A percentile compares a stretch with the other conserved stretches of the same genome.
Conservation (phyloP, 2,329 filamentous ascomycete species). For the Zymoseptoria ardabiliae region DNA sequence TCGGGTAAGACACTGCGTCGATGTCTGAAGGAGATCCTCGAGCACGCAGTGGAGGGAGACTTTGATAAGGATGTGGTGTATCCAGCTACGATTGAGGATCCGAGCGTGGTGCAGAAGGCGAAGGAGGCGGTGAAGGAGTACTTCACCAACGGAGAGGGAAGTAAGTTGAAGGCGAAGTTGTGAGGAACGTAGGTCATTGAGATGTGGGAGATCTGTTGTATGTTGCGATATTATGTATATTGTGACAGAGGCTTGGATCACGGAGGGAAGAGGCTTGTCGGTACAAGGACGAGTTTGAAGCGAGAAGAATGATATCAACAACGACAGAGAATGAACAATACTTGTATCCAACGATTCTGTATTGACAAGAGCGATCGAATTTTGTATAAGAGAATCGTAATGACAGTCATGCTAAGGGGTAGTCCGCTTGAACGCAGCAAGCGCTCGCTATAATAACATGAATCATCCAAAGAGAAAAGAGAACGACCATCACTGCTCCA, state of each 20-base stretch:
- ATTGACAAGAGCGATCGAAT: neutral
- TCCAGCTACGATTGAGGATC: conserved; percentile 81
- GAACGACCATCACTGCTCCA: conserved; percentile 1
- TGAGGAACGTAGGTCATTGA: conserved; percentile 1
- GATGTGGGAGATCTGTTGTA: too few relatives aligned
- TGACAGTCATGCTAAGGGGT: neutral
- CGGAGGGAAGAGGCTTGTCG: neutral
- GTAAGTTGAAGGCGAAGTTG: conserved; percentile 30
- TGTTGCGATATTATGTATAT: neutral
- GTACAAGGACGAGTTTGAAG: neutral
- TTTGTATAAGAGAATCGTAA: neutral
- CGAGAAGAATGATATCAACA: neutral
- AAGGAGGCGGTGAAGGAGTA: conserved; percentile 66
- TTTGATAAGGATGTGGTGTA: conserved; percentile 65
- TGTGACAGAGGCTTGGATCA: conserved; percentile 16
- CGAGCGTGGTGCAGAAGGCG: conserved; percentile 65
- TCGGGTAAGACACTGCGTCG: conserved; percentile 85
- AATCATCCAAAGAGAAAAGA: neutral
- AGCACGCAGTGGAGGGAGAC: conserved; percentile 69
- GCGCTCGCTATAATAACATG: neutral
- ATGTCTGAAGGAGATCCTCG: conserved; percentile 73
- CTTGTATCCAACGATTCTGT: neutral
- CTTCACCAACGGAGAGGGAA: conserved; percentile 46
- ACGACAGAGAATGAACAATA: neutral
- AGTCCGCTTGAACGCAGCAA: neutral